Evolutionary conservation across 208 protist species (phyloP), one percentile per base, ranked within the genome.

Genomic region (Herpetomonas samuelpessoai): DNA sequence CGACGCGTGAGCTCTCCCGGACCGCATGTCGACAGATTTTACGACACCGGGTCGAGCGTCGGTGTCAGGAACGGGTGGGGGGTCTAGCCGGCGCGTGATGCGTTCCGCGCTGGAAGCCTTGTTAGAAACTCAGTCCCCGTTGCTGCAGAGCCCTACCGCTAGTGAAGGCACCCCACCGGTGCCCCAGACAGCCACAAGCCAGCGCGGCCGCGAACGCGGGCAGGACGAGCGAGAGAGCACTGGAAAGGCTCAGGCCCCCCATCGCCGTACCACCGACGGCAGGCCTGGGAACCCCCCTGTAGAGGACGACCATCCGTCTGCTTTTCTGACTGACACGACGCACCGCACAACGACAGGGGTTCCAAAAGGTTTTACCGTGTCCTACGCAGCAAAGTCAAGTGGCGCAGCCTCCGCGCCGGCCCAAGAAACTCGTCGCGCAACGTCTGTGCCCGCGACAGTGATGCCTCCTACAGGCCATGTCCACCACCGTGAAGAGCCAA

Each of bases 71-170:
- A 58, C 51, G 47, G 50, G 55, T 22, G 66, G 68, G 12, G 57
- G 65, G 51, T 78, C 65, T 41, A 57, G 70, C 22, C 68, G 72
- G 18, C 81, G 81, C 14, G 79, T 89, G 10, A 74, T 88, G n/a
- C 86, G 81, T 24, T 92, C 86, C 9, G 86, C 86, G 0, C 68
- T 92, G 10, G 86, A 92, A 65, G 46, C 72, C 30, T 57, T 92
- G 31, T 66, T 79, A 49, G 79, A 89, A 2, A 79, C 76, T 0
- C 56, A 77, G 6, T 80, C 86, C 3, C 86, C 86, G 3, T 81
- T 86, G 3, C 52, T 85, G 10, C 30, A 29, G 7, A 46, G 31
- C n/a, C 9, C 21, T 24, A 50, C 18, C 38, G 38, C 18, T 7
- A n/a, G n/a, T n/a, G n/a, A n/a, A n/a, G n/a, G n/a, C n/a, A 19